These are phyloP conservation scores for Blattamonas nauphoetae DNA, from an alignment of 78 protist species.

Conservation along the genomic window DNA sequence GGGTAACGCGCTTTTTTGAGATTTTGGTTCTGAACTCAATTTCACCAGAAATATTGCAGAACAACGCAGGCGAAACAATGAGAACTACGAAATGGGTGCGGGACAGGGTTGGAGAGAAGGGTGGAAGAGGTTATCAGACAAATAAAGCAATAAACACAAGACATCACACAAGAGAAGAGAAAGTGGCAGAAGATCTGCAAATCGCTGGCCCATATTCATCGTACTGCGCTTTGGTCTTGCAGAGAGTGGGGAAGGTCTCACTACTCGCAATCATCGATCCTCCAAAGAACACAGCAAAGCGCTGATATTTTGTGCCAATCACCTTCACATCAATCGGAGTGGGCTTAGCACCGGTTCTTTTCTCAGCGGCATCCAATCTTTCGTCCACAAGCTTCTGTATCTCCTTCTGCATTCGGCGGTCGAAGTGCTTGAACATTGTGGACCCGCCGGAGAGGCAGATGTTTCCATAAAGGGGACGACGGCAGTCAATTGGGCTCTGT, in stretches of 20 bases:
- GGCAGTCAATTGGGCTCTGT: constrained; percentile 88
- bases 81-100: too few species aligned
- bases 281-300: constrained; percentile 27
- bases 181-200: constrained; percentile 66
- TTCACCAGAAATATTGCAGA: too few species aligned
- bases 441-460: constrained; percentile 97
- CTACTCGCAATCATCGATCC: constrained; percentile 81
- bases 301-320: constrained; percentile 73
- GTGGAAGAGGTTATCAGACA: too few species aligned
- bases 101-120: too few species aligned
- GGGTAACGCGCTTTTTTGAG: too few species aligned
- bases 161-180: constrained; percentile 14
- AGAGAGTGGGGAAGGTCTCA: constrained; percentile 59
- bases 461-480: constrained; percentile 84
- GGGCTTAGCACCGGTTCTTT: constrained; percentile 51
- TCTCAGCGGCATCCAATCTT: constrained; percentile 37
- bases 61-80: too few species aligned
- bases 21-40: too few species aligned
- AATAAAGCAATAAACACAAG: too few species aligned
- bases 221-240: constrained; percentile 81
- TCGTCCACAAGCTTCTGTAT: constrained; percentile 36
- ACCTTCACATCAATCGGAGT: constrained; percentile 83
- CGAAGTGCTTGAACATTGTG: constrained; percentile 96
- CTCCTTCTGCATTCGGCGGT: constrained; percentile 79
- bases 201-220: constrained; percentile 90